Evolutionary conservation across 768 basidiomycete species (phyloP).

Genomic region (Lactarius tabidus): DNA sequence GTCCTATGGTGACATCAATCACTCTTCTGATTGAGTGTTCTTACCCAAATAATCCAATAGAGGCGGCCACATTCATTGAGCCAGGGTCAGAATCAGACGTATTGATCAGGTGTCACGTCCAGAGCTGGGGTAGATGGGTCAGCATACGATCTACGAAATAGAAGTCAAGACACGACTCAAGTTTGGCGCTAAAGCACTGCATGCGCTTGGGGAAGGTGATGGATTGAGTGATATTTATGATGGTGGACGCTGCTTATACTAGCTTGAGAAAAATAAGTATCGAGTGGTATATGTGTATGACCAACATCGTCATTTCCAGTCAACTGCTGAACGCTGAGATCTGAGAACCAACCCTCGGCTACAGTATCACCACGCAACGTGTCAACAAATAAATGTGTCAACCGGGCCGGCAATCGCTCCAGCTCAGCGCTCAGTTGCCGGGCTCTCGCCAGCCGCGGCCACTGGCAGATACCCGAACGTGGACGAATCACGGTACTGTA

Average conservation of each 20-base stretch:
- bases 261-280: no score
- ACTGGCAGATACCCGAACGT: not conserved
- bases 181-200: not conserved
- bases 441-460: not conserved
- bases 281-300: no score
- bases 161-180: not conserved
- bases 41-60: not conserved
- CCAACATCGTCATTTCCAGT: no score
- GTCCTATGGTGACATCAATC: not conserved
- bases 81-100: not conserved
- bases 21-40: not conserved
- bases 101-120: not conserved
- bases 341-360: not conserved
- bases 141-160: not conserved
- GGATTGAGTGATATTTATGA: no score
- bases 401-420: not conserved
- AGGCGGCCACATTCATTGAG: not conserved
- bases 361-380: no score
- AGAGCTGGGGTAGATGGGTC: not conserved
- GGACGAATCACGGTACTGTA: no score
- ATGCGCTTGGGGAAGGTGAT: not conserved
- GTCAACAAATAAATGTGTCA: not conserved
- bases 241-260: no score
- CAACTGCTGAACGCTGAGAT: no score
- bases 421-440: not conserved